Evolutionary conservation across 164 flowering plant species (phyloP).

Genomic region (Hamamelis virginiana): DNA sequence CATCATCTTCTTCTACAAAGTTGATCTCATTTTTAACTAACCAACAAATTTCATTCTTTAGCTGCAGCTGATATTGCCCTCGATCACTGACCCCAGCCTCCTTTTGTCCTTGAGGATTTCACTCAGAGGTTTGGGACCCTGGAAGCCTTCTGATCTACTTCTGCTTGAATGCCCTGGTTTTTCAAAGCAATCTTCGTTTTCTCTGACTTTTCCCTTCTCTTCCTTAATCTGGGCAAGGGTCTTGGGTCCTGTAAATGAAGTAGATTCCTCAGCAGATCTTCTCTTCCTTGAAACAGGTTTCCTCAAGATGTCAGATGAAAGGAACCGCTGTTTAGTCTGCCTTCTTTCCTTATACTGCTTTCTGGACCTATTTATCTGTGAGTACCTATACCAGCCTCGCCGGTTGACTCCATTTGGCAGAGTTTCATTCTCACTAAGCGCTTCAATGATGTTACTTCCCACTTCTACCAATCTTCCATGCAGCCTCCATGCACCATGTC

Average conservation of each 20-base stretch:
- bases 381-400: slow-evolving; percentile 18
- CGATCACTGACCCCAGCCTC: slow-evolving; percentile 14
- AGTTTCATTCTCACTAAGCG: slow-evolving; percentile 15
- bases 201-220: slow-evolving; percentile 43
- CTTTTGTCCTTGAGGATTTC: slow-evolving; percentile 51
- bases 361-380: slow-evolving; percentile 17
- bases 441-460: slow-evolving; percentile 23
- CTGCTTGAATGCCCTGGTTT: slow-evolving; percentile 11
- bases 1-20: slow-evolving; percentile 19
- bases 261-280: slow-evolving; percentile 20
- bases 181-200: slow-evolving; percentile 15
- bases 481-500: slow-evolving; percentile 11
- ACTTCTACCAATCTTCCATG: slow-evolving; percentile 38
- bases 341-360: slow-evolving; percentile 27
- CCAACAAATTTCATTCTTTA: not conserved
- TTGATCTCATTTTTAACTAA: not conserved
- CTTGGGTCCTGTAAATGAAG: slow-evolving; percentile 57
- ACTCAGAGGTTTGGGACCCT: slow-evolving; percentile 58
- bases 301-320: slow-evolving; percentile 30
- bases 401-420: slow-evolving; percentile 4
- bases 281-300: slow-evolving; percentile 21
- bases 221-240: slow-evolving; percentile 61
- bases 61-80: slow-evolving; percentile 13
- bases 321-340: slow-evolving; percentile 11
- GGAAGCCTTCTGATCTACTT: slow-evolving; percentile 27